These are phyloP conservation scores for Ramaria rubella DNA, from an alignment of 768 basidiomycete species.

Conservation along the genomic window DNA sequence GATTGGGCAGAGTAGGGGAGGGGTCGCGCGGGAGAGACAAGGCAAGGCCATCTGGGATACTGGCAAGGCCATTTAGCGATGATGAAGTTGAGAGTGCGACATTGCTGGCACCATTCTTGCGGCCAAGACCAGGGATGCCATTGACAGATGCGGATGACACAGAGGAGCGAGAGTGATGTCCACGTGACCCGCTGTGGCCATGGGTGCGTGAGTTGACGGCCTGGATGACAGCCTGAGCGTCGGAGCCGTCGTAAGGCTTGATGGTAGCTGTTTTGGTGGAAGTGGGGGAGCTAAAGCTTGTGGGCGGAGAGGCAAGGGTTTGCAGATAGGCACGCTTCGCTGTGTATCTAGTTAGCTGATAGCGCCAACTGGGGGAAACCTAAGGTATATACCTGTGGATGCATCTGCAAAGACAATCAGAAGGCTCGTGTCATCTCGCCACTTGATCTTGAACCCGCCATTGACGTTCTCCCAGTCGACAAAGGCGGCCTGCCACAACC, in stretches of 20 bases:
- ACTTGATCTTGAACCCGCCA: constrained; percentile 98
- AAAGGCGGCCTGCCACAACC: constrained; percentile 58
- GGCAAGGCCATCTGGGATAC: constrained; percentile 37
- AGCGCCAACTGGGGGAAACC: neutral
- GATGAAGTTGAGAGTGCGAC: constrained; percentile 8
- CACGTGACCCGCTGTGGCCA: constrained; percentile 51
- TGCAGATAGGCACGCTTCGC: constrained; percentile 95
- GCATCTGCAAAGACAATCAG: constrained; percentile 93
- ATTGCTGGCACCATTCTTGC: constrained; percentile 1
- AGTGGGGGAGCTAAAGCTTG: constrained; percentile 53
- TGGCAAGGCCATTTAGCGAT: constrained; percentile 33
- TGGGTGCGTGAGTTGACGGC: constrained; percentile 71
- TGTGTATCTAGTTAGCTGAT: constrained; percentile 25
- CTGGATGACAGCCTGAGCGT: constrained; percentile 82
- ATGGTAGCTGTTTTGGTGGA: constrained; percentile 55
- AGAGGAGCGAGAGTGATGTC: constrained; percentile 63
- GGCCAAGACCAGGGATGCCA: constrained; percentile 17
- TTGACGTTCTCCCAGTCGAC: constrained; percentile 77
- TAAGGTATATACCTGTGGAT: constrained; percentile 62
- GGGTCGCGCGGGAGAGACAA: constrained; percentile 45
- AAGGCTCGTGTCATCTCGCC: constrained; percentile 95
- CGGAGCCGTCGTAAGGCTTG: constrained; percentile 89
- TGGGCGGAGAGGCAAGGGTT: constrained; percentile 76
- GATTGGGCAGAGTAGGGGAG: constrained; percentile 73
- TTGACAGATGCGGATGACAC: constrained; percentile 34